Percentiles rank a stretch among this genome's conserved stretches.
These are phyloP conservation scores for Volvox africanus DNA, from an alignment of 139 green algal species.

Conservation along the genomic window DNA sequence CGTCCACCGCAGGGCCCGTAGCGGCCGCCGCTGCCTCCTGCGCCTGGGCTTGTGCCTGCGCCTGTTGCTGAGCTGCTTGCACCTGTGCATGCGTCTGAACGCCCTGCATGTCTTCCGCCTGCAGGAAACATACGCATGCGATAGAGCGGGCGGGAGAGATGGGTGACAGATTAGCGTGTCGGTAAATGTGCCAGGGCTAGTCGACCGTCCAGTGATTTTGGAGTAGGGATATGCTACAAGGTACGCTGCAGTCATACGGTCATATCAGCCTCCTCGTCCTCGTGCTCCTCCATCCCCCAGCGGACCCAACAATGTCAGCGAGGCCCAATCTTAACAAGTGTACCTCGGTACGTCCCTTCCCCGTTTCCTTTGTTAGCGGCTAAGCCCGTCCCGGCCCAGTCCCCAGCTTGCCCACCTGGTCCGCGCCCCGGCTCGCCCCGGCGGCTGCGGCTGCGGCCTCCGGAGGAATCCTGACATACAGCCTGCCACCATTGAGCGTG, in stretches of 20 bases:
- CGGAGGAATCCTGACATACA: background rate
- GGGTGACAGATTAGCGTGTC: too few species aligned
- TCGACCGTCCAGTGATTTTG: too few species aligned
- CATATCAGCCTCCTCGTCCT: too few species aligned
- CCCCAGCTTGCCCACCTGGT: background rate
- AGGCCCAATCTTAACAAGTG: background rate
- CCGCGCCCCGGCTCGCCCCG: background rate
- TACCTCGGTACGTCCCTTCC: too few species aligned
- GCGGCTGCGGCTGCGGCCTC: background rate
- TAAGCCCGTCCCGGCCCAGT: too few species aligned
- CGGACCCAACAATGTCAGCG: too few species aligned
- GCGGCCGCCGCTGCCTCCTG: background rate
- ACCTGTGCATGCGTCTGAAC: background rate
- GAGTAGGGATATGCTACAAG: too few species aligned
- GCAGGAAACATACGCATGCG: background rate
- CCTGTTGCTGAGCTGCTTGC: background rate
- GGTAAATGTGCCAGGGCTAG: too few species aligned
- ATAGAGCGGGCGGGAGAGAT: too few species aligned
- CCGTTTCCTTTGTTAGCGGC: too few species aligned
- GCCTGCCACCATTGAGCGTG: background rate
- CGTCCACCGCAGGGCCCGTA: background rate
- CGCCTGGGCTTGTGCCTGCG: slow-evolving; percentile 1
- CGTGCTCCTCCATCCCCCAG: too few species aligned
- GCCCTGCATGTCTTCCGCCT: slow-evolving; percentile 15
- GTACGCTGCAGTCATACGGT: too few species aligned